These are phyloP conservation scores for Fraxinus platypoda DNA, from an alignment of 305 asterid species.

Conservation along the genomic window DNA sequence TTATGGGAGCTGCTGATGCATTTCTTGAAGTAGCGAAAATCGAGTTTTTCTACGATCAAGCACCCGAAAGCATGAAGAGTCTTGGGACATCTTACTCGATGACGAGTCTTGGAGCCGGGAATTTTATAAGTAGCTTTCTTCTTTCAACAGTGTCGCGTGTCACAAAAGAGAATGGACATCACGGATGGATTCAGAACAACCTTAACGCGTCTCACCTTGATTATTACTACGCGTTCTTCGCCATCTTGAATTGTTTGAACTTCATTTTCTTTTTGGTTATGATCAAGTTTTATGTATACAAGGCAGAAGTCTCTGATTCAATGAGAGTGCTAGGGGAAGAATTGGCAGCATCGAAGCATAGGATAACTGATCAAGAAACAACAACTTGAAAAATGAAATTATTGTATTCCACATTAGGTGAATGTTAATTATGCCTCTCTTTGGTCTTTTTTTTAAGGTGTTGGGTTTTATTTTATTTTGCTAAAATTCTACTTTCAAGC, in stretches of 20 bases:
- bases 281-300: conserved; percentile 62
- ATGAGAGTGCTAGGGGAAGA: conserved; percentile 56
- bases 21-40: conserved; percentile 76
- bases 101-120: conserved; percentile 69
- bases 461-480: too few species aligned
- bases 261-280: conserved; percentile 50
- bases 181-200: conserved; percentile 74
- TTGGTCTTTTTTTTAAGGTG: neutral
- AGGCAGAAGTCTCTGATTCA: conserved; percentile 76
- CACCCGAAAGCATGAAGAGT: conserved; percentile 93
- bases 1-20: conserved; percentile 87
- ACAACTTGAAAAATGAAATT: neutral
- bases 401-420: neutral
- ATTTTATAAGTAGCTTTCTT: conserved; percentile 67
- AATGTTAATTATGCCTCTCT: neutral
- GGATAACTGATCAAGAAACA: conserved; percentile 22
- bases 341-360: conserved; percentile 33
- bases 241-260: conserved; percentile 52
- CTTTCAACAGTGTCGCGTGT: conserved; percentile 53
- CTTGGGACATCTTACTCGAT: conserved; percentile 71
- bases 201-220: conserved; percentile 76
- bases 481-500: too few species aligned
- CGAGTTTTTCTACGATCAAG: conserved; percentile 91
- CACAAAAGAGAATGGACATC: conserved; percentile 46
- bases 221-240: conserved; percentile 66